Evolutionary conservation across 2,329 filamentous ascomycete species (phyloP), one percentile per base, ranked within the genome.

Genomic region (Sporothrix dimorphospora): DNA sequence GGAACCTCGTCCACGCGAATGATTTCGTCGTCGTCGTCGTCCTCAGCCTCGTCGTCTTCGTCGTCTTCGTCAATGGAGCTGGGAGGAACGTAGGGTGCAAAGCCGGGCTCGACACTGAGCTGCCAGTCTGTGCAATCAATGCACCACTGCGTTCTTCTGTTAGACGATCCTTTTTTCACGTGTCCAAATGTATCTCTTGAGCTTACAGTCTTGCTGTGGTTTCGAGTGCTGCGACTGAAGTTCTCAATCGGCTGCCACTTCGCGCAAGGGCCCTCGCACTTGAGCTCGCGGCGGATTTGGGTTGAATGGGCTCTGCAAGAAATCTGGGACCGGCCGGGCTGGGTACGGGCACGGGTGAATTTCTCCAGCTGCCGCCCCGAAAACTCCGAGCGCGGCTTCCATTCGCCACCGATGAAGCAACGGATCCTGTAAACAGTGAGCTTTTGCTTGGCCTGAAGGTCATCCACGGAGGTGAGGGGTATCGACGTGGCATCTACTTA

Each of bases 171-270:
- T 6, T 19, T 16, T 19, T 47, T 5, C 38, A 7, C n/a, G 5
- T 38, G 1, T 21, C 4, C 3, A 12, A 9, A 21, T 9, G 5
- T 16, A 14, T 8, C 27, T 61, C 8, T 30, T 12, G 53, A 27
- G 30, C 55, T 40, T 75, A 82, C 81, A 6, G 77, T 74, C 8
- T 76, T 76, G 4, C 72, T 72, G 1, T 76, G 73, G 45, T 75
- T 77, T 4, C 80, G 77, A 16, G 81, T 80, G 21, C 21, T 77
- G 73, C 79, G 80, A 74, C 80, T 82, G 75, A 82, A 83, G 4
- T 74, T 71, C 0, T 78, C 74, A 3, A 76, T 71, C 7, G 74
- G 66, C 59, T 78, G 78, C 71, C 72, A 74, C 5, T 72, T 72
- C 47, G 72, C 74, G 68, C 82, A 83, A 14, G 80, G 80, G 0